Base-by-base conservation (phyloP, 2,329 filamentous ascomycete species). In the Diaporthe sp. region DNA sequence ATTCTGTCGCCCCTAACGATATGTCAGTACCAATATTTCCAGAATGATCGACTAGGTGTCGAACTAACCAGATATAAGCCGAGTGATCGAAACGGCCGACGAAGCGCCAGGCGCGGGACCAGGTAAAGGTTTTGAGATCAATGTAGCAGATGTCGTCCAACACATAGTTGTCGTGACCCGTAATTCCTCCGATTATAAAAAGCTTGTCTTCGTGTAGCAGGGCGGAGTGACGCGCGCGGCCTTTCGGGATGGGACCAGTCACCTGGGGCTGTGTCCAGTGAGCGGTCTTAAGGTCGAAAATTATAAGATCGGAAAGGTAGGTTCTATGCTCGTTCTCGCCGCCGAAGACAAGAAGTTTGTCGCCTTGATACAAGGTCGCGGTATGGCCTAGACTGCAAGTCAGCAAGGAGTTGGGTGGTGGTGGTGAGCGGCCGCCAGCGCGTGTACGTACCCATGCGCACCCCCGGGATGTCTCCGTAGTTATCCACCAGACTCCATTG, bases 401-500 rank as follows among this genome's bases (percentile, higher is more conserved):
- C 42, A 74, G 78, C 79, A n/a, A 39, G 39, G 19, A 42, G 19
- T 34, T 34, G 34, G 34, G 34, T 34, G 34, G 25, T 55, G 4
- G 37, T 28, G 4, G 15, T 39, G 42, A 51, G 25, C 1, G 25
- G 25, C 37, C 12, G 19, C 5, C 17, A 19, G n/a, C 10, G 22
- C 59, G 76, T 77, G 65, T 7, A 79, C 89, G 79, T 88, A 95
- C 96, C 96, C 97, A 98, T 98, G 79, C 96, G 92, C 68, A 98
- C 96, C 19, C 96, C 96, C 6, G 96, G 96, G 78, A 98, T 98
- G 85, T 98, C 96, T 46, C 97, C 97, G 87, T 98, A 99, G 85
- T 99, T 99, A 85, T 98, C 97, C 28, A 99, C 96, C 69, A 99
- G 87, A 79, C 92, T 97, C 97, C 97, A 99, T 83, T 97, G 95